Conservation (phyloP, 2,329 filamentous ascomycete genomes). For the Pseudohalonectria lignicola region DNA sequence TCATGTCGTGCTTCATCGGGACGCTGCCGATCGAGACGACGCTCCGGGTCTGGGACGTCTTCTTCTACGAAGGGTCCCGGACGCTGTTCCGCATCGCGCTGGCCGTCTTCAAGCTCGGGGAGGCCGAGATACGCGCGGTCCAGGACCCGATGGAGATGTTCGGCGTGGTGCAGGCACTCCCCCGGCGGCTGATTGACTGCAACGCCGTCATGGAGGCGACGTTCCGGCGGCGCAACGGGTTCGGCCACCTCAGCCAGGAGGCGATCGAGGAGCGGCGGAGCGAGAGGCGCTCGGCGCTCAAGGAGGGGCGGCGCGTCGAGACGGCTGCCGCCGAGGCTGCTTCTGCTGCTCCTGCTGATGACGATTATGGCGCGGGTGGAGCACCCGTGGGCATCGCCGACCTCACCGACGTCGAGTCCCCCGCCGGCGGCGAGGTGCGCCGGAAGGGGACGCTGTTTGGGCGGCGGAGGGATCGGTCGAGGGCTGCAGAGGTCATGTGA, state of each 20-base stretch:
- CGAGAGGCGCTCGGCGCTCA: constrained; percentile 47
- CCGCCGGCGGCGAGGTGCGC: constrained; percentile 13
- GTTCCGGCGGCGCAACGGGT: constrained; percentile 69
- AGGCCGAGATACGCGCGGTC: constrained; percentile 67
- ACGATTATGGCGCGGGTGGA: constrained; percentile 12
- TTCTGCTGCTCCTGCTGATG: constrained; percentile 1
- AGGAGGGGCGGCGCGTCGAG: constrained; percentile 25
- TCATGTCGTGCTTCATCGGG: constrained; percentile 94
- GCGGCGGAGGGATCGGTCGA: constrained; percentile 23
- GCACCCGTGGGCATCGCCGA: constrained; percentile 16
- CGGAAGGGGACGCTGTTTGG: constrained; percentile 36
- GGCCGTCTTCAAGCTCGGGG: constrained; percentile 82
- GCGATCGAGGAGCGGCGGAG: constrained; percentile 66
- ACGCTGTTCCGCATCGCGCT: constrained; percentile 88
- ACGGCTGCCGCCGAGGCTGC: constrained; percentile 17
- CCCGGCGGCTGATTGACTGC: constrained; percentile 69
- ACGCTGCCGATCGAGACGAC: constrained; percentile 87
- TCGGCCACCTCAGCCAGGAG: constrained; percentile 71
- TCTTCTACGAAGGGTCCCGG: constrained; percentile 92
- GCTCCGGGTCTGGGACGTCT: constrained; percentile 86
- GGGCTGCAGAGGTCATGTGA: constrained; percentile 19
- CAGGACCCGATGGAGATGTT: constrained; percentile 91
- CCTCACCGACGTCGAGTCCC: constrained; percentile 17
- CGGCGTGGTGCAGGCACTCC: constrained; percentile 81
- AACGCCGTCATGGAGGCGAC: constrained; percentile 75